Percentiles rank a stretch among this genome's conserved stretches.
Evolutionary conservation across 139 green algal species (phyloP).

Genomic region (Tetradesmus obliquus): DNA sequence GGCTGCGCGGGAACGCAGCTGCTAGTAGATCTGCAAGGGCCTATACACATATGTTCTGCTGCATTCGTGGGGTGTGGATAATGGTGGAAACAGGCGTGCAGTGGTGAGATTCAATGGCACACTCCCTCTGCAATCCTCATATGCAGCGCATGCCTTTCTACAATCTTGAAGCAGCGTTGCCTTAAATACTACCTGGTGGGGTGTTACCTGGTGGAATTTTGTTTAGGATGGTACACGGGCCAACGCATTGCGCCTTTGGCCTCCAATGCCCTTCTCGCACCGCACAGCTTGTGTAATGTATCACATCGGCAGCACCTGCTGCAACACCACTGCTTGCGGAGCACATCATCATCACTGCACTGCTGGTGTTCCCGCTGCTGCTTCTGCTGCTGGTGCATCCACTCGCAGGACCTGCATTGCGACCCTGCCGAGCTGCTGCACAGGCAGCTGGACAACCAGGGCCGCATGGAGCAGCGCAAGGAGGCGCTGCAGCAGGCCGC

Average conservation of each 20-base stretch:
- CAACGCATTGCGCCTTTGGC: too few relatives aligned
- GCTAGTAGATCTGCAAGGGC: background rate
- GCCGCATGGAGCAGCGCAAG: background rate
- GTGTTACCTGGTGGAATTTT: too few relatives aligned
- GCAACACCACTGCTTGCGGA: background rate
- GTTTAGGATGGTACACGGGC: too few relatives aligned
- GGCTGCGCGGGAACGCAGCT: too few relatives aligned
- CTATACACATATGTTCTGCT: background rate
- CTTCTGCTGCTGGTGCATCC: background rate
- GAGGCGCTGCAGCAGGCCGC: conserved; percentile 13
- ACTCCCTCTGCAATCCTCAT: too few relatives aligned
- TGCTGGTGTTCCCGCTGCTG: background rate
- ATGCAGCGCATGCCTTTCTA: too few relatives aligned
- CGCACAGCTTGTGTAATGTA: too few relatives aligned
- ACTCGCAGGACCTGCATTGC: conserved; percentile 12
- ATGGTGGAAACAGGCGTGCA: too few relatives aligned
- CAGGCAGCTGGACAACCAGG: background rate
- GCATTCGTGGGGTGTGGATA: background rate
- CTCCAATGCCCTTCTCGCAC: too few relatives aligned
- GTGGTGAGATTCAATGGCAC: too few relatives aligned
- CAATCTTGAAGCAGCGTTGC: too few relatives aligned
- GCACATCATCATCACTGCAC: background rate
- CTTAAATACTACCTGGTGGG: too few relatives aligned
- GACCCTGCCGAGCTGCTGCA: conserved; percentile 31
- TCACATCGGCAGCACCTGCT: background rate